phyloP scores from a whole-genome alignment of 768 basidiomycete species.

The Rubroboletus satanas region DNA sequence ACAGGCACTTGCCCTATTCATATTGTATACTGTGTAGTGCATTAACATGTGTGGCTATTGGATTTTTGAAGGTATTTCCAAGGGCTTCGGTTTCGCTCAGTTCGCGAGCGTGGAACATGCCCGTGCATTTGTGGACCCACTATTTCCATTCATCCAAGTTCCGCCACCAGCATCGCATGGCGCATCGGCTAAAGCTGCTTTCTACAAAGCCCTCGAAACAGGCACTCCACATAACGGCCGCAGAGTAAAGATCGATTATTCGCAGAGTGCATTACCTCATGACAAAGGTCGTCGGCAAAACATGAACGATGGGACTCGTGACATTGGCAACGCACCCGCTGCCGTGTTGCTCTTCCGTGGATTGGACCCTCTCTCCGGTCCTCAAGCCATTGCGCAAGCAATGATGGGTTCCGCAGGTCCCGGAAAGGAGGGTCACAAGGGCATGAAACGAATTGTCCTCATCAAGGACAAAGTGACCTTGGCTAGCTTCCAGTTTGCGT shows the following conservation, averaged over 20 bases:
- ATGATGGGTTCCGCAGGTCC: slow-evolving; percentile 80
- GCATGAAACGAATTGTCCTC: slow-evolving; percentile 83
- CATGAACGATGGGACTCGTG: slow-evolving; percentile 89
- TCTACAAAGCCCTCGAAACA: slow-evolving; percentile 70
- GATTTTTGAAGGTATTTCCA: slow-evolving; percentile 83
- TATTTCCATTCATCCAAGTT: slow-evolving; percentile 88
- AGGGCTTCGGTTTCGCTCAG: slow-evolving; percentile 96
- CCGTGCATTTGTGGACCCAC: slow-evolving; percentile 83
- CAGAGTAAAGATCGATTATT: slow-evolving; percentile 93
- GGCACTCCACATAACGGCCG: slow-evolving; percentile 73
- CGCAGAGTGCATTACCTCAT: slow-evolving; percentile 74
- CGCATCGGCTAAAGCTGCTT: slow-evolving; percentile 67
- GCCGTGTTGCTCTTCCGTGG: slow-evolving; percentile 88
- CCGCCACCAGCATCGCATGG: slow-evolving; percentile 90
- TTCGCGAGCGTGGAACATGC: slow-evolving; percentile 86
- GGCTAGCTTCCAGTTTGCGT: slow-evolving; percentile 90
- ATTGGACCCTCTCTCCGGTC: slow-evolving; percentile 82
- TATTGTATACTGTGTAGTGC: slow-evolving; percentile 60
- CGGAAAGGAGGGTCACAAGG: slow-evolving; percentile 73
- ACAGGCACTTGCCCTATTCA: slow-evolving; percentile 89
- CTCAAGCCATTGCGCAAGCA: slow-evolving; percentile 81
- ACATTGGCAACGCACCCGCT: slow-evolving; percentile 84
- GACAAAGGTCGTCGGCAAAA: slow-evolving; percentile 64
- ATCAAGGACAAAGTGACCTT: slow-evolving; percentile 86
- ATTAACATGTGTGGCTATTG: slow-evolving; percentile 70